A percentile compares a stretch with the other conserved stretches of the same genome.
Evolutionary conservation across 768 basidiomycete species (phyloP).

Genomic region (Rhodotorula kratochvilovae): DNA sequence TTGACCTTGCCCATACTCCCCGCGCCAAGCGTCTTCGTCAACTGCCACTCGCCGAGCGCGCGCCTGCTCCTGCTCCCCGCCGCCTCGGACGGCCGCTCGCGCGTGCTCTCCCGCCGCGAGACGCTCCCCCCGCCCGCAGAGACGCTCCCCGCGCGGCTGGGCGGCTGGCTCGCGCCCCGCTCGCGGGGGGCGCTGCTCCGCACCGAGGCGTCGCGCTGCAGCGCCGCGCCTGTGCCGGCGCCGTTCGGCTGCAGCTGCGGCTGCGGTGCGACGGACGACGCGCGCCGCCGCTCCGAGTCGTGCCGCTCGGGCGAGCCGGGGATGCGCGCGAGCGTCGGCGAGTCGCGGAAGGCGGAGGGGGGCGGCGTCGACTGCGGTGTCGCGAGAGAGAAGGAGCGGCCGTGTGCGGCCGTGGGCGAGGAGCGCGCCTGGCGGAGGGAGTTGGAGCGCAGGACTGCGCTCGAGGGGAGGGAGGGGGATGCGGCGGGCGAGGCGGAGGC

Average conservation of each 20-base stretch:
- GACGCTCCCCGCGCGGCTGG: background rate
- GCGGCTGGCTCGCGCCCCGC: background rate
- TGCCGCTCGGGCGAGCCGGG: background rate
- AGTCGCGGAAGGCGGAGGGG: background rate
- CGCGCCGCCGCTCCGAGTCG: background rate
- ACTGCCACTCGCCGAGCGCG: constrained; percentile 82
- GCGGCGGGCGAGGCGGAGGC: background rate
- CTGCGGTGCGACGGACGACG: background rate
- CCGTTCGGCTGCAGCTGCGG: background rate
- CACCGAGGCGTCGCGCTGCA: background rate
- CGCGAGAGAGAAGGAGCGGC: constrained; percentile 1
- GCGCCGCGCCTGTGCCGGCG: background rate
- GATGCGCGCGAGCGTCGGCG: background rate
- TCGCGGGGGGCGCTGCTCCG: background rate
- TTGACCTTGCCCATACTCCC: constrained; percentile 99
- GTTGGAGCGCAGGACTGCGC: background rate
- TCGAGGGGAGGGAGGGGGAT: background rate
- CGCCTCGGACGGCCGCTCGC: background rate
- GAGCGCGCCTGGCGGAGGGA: background rate
- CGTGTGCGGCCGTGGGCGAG: background rate
- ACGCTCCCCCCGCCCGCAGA: background rate
- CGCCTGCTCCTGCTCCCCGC: constrained; percentile 20
- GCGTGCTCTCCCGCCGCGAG: background rate
- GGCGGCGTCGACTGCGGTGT: background rate
- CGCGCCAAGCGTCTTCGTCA: constrained; percentile 93